These are phyloP conservation scores for Colletotrichum paranaense DNA, from an alignment of 2,329 filamentous ascomycete species.

Conservation along the genomic window DNA sequence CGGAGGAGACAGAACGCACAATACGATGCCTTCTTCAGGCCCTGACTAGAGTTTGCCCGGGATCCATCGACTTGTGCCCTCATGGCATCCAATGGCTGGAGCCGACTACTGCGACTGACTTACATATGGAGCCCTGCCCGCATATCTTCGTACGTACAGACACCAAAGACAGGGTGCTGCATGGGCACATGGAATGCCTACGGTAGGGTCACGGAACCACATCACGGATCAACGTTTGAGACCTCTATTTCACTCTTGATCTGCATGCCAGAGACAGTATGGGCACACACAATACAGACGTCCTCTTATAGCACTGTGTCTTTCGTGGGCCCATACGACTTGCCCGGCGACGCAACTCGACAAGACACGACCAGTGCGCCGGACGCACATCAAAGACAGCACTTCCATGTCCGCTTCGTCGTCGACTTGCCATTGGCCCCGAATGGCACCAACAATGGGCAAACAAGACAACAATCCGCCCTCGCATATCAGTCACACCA, in stretches of 20 bases:
- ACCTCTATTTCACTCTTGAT: slow-evolving; percentile 3
- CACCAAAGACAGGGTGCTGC: slow-evolving; percentile 22
- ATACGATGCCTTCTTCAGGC: slow-evolving; percentile 5
- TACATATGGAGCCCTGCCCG: slow-evolving; percentile 29
- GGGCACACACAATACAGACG: slow-evolving; percentile 2
- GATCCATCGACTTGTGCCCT: not conserved
- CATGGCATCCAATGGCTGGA: not conserved
- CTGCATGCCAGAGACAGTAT: slow-evolving; percentile 10
- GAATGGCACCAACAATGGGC: slow-evolving; percentile 9
- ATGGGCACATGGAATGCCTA: slow-evolving; percentile 10
- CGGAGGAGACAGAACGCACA: slow-evolving; percentile 1
- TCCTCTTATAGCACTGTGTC: not conserved
- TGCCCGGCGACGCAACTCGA: slow-evolving; percentile 7
- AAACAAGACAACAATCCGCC: slow-evolving; percentile 27
- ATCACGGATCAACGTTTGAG: slow-evolving; percentile 4
- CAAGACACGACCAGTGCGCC: not conserved
- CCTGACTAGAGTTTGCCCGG: slow-evolving; percentile 17
- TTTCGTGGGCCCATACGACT: slow-evolving; percentile 21
- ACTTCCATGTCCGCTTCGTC: not conserved
- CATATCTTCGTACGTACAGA: slow-evolving; percentile 27
- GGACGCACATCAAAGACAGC: not conserved
- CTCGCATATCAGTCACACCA: slow-evolving; percentile 3
- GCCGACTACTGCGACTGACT: slow-evolving; percentile 30
- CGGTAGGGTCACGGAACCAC: slow-evolving; percentile 8
- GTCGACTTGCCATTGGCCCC: not conserved